Percentiles rank a stretch among this genome's conserved stretches.
Conservation (phyloP, 352 stramenopile species). For the Phytophthora sp. region DNA sequence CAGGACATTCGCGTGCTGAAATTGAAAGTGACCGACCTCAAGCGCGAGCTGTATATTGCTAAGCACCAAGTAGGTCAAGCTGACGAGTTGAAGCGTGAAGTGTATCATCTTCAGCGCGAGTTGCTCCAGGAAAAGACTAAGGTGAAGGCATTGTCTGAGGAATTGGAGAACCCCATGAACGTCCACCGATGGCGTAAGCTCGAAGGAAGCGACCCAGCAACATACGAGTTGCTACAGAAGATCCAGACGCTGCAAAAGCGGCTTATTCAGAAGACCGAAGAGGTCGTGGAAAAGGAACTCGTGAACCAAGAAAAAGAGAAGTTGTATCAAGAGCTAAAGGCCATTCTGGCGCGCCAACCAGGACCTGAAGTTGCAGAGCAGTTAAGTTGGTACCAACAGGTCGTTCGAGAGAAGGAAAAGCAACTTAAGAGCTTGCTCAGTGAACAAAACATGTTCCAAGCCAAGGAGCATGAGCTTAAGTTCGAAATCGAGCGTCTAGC, state of each 20-base stretch:
- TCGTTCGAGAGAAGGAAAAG: conserved; percentile 96
- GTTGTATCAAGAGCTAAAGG: conserved; percentile 95
- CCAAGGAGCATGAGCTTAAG: conserved; percentile 94
- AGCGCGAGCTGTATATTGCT: conserved; percentile 91
- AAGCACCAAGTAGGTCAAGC: conserved; percentile 89
- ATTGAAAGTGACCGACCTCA: conserved; percentile 94
- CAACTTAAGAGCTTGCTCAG: conserved; percentile 97
- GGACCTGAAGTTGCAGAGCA: conserved; percentile 96
- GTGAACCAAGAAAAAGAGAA: conserved; percentile 97
- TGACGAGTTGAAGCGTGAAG: conserved; percentile 89
- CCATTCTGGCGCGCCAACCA: conserved; percentile 91
- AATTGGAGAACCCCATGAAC: conserved; percentile 98
- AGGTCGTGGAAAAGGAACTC: conserved; percentile 95
- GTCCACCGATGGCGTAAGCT: conserved; percentile 97
- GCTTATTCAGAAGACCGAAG: conserved; percentile 96
- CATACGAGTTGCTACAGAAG: conserved; percentile 97
- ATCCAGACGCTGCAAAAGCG: conserved; percentile 96
- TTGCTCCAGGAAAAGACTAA: conserved; percentile 96
- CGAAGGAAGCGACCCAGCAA: conserved; percentile 95
- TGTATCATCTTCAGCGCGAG: conserved; percentile 91
- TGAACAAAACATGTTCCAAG: conserved; percentile 98
- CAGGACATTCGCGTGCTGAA: conserved; percentile 96
- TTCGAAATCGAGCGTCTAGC: conserved; percentile 94
- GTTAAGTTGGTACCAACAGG: conserved; percentile 94
- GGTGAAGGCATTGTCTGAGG: conserved; percentile 95